Evolutionary conservation across 75 land plant species (phyloP), one percentile per base, ranked within the genome.

Genomic region (Pinus tabuliformis): DNA sequence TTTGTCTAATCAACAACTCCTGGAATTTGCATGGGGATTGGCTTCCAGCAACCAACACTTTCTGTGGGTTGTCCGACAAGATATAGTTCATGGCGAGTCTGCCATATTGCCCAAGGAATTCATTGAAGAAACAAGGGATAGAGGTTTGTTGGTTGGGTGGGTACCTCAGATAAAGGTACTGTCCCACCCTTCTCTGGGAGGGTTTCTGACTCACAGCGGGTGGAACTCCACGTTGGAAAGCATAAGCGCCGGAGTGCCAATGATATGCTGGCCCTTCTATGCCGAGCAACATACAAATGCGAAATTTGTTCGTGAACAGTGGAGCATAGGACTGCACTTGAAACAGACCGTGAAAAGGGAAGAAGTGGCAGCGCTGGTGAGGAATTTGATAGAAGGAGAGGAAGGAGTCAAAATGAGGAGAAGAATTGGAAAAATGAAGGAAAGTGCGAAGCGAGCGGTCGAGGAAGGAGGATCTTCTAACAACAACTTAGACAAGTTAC

Each of bases 221-320:
- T 92, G 93, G 95, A 95, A 95, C 83, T 94, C 92, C 36, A 76
- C 66, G 0, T 6, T 93, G 61, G 96, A 93, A 81, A 84, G 79
- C 45, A 56, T 89, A 3, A 54, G 63, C 39, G 75, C 82, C 0
- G 91, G 88, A 0, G 75, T 89, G 77, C 89, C 90, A 20, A 81
- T 91, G 88, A 79, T 86, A 37, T 85, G 91, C 0, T 86, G 90
- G 93, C 93, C 96, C 3, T 45, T 82, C 37, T 80, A 75, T 63
- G 88, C 86, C 13, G 90, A 91, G 77, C 93, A 93, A 72, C 81
- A 80, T 49, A 49, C 9, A 11, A 49, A 49, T 9, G 54, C 12
- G 12, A 49, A 49, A 49, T 49, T 49, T 1, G 66, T 89, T 57
- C 75, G 77, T 57, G 49, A 87, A 11, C 80, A 91, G 14, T 64